Evolutionary conservation across 148 eudicot species (phyloP).

Genomic region (Rhododendron ferrugineum): DNA sequence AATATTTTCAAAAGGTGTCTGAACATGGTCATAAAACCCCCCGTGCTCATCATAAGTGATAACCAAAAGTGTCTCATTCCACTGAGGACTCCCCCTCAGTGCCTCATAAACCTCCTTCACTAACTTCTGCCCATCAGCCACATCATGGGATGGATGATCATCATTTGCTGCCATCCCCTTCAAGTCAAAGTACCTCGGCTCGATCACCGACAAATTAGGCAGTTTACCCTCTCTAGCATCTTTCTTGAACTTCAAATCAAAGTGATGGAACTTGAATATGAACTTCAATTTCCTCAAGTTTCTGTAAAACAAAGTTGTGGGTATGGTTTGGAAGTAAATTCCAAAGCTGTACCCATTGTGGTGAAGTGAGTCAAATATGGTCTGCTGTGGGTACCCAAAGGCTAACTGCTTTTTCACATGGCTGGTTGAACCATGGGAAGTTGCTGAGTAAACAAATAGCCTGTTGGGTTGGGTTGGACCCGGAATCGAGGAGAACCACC

Average conservation of each 20-base stretch:
- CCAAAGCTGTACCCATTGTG: constrained; percentile 60
- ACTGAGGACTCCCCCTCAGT: constrained; percentile 72
- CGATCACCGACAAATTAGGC: constrained; percentile 65
- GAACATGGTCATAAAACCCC: constrained; percentile 88
- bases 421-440: constrained; percentile 83
- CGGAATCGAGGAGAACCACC: constrained; percentile 83
- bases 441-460: constrained; percentile 76
- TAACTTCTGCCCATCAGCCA: constrained; percentile 82
- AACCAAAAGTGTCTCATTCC: constrained; percentile 73
- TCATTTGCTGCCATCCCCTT: constrained; percentile 66
- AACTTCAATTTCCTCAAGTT: constrained; percentile 81
- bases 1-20: constrained; percentile 66
- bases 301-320: constrained; percentile 74
- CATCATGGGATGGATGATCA: constrained; percentile 93
- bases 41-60: constrained; percentile 96
- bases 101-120: constrained; percentile 91
- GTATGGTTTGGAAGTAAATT: constrained; percentile 63
- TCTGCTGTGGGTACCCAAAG: constrained; percentile 77
- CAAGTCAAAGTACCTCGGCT: constrained; percentile 84
- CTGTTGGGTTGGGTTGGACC: constrained; percentile 97
- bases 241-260: constrained; percentile 45
- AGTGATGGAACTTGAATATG: constrained; percentile 60
- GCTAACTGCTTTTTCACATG: constrained; percentile 69
- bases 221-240: constrained; percentile 59
- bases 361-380: constrained; percentile 76